Evolutionary conservation across 129 eudicot species (phyloP).

Genomic region (Dittrichia graveolens): DNA sequence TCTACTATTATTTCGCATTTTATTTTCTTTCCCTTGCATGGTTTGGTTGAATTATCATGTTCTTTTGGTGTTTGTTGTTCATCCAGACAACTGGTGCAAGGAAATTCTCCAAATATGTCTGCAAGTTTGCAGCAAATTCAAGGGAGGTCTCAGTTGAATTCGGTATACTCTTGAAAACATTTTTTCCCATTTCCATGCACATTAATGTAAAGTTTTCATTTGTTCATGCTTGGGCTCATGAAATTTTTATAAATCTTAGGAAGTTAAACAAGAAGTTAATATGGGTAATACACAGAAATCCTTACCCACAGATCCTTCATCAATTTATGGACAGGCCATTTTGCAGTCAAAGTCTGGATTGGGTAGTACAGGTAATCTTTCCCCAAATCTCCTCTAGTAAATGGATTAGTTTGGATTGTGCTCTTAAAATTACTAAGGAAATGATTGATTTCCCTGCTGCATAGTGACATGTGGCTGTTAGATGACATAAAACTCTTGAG

Average conservation of each 20-base stretch:
- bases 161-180: conserved; percentile 45
- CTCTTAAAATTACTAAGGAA: neutral
- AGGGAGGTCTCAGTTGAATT: conserved; percentile 70
- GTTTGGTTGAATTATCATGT: conserved; percentile 23
- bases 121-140: conserved; percentile 91
- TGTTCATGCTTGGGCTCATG: conserved; percentile 18
- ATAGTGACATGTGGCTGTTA: neutral
- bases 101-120: conserved; percentile 72
- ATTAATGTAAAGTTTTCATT: conserved; percentile 15
- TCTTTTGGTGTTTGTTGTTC: conserved; percentile 42
- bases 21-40: neutral
- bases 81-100: conserved; percentile 92
- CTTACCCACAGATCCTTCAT: conserved; percentile 84
- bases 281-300: conserved; percentile 77
- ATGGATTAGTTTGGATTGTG: neutral
- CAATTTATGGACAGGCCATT: conserved; percentile 95
- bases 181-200: neutral
- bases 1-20: conserved; percentile 1
- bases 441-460: neutral
- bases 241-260: conserved; percentile 44
- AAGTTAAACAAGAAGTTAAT: conserved; percentile 76
- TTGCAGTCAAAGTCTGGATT: conserved; percentile 95
- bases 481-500: neutral
- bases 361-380: conserved; percentile 71
- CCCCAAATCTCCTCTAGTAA: conserved; percentile 23